Evolutionary conservation across 2,329 filamentous ascomycete genomes (phyloP).

Genomic region (Cercospora beticola): DNA sequence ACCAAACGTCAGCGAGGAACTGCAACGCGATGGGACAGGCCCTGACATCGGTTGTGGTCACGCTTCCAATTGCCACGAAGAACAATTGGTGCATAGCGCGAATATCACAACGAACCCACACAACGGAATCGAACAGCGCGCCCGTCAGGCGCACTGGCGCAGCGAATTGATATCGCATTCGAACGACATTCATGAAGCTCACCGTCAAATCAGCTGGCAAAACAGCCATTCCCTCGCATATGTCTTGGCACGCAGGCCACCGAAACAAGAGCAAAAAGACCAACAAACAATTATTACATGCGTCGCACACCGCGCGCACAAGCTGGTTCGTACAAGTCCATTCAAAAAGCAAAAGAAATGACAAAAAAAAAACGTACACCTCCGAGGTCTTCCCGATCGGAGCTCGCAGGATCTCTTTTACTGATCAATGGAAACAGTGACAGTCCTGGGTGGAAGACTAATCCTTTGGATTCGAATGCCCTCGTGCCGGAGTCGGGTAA

Average conservation of each 20-base stretch:
- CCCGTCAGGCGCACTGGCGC: neutral
- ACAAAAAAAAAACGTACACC: slow-evolving; percentile 9
- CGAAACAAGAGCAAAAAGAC: neutral
- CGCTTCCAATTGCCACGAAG: neutral
- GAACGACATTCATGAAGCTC: neutral
- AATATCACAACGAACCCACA: neutral
- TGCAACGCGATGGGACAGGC: neutral
- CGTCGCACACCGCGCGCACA: neutral
- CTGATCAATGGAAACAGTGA: neutral
- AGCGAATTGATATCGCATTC: neutral
- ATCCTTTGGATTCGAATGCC: slow-evolving; percentile 5
- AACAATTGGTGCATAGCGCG: neutral
- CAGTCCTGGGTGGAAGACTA: slow-evolving; percentile 5
- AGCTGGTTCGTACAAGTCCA: neutral
- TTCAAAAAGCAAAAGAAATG: neutral
- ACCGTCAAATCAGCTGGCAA: neutral
- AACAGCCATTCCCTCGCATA: neutral
- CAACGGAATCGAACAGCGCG: neutral
- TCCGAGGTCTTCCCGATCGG: slow-evolving; percentile 1
- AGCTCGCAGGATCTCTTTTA: neutral
- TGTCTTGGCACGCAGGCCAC: neutral
- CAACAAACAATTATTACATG: neutral
- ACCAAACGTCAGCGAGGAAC: neutral
- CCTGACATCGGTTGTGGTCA: neutral
- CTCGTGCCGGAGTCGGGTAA: neutral